Base-by-base conservation (phyloP, 495 filamentous ascomycete species). In the Aspergillus affinis region DNA sequence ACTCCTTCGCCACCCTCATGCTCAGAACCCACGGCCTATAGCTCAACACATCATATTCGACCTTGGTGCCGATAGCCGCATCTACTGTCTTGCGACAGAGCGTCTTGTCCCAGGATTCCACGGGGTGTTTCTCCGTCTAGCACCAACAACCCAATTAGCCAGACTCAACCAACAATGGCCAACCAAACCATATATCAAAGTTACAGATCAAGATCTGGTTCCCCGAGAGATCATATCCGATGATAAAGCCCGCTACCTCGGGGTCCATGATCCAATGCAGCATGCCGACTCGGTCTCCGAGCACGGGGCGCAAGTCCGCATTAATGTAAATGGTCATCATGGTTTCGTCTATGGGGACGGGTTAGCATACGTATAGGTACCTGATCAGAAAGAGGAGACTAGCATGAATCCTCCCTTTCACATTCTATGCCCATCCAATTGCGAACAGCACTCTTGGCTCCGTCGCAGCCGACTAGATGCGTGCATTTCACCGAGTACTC, bases 251-350 rank as follows among this genome's bases (percentile, higher is more conserved):
- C 0, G 71, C 65, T 4, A 68, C 66, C 29, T 73, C 65, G 2
- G 75, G 76, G 45, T 78, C 74, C 66, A 73, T 75, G n/a, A 78
- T 62, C 75, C 72, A 79, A 55, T 74, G 72, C 29, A 79, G 61
- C 74, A 79, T 78, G 17, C 76, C 76, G 44, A 78, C 74, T n/a
- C 67, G 61, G 1, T 72, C 68, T 17, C 66, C 63, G 7, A 79
- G 47, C 4, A 77, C 59, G 0, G 69, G 69, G 2, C 72, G 64
- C 3, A 79, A 55, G 30, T 79, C 65, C 8, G 75, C 74, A 44
- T 74, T 75, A 52, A 78, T 71, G 57, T 79, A 74, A 36, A 79
- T 79, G 7, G 76, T 79, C 76, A 79, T 77, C 76, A 79, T 79
- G 1, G 70, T 74, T 48, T 79, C 67, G 55, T 72, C 72, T 70